Conservation (phyloP, 306 rosid species). For the Castanopsis chinensis region DNA sequence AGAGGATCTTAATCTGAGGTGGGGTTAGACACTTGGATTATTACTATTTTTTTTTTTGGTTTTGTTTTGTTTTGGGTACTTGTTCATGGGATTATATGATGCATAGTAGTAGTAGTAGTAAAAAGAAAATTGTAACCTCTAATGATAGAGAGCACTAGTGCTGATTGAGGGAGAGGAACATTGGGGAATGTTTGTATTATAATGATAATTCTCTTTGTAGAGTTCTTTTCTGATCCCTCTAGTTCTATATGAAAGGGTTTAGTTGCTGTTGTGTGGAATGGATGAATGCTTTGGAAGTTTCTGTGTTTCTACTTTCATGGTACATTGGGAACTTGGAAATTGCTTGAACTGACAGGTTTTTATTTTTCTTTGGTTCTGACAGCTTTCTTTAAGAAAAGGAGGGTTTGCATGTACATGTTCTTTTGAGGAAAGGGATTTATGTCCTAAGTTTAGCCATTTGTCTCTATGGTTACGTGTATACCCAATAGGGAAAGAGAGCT, state of each 20-base stretch:
- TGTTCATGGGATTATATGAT: neutral
- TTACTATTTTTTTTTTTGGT: no score
- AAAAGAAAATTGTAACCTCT: slow-evolving; percentile 4
- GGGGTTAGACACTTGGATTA: neutral
- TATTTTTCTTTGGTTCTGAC: neutral
- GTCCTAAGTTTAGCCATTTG: neutral
- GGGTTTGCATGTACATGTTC: neutral
- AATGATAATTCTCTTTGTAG: neutral
- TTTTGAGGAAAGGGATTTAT: neutral
- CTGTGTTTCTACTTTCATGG: neutral
- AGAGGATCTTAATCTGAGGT: neutral
- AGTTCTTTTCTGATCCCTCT: neutral
- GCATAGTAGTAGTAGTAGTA: neutral
- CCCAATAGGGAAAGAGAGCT: neutral
- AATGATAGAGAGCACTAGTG: slow-evolving; percentile 3
- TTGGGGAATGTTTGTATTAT: neutral
- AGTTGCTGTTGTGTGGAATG: no score
- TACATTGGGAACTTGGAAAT: neutral
- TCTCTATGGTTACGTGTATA: neutral
- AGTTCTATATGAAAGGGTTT: neutral
- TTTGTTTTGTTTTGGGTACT: neutral
- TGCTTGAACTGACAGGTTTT: neutral
- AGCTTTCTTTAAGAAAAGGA: neutral
- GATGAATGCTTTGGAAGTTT: neutral
- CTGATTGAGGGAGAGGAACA: slow-evolving; percentile 12